Percentiles rank a stretch among this genome's conserved stretches.
Conservation (phyloP, 106 monocot species). For the Phalaenopsis equestris region DNA sequence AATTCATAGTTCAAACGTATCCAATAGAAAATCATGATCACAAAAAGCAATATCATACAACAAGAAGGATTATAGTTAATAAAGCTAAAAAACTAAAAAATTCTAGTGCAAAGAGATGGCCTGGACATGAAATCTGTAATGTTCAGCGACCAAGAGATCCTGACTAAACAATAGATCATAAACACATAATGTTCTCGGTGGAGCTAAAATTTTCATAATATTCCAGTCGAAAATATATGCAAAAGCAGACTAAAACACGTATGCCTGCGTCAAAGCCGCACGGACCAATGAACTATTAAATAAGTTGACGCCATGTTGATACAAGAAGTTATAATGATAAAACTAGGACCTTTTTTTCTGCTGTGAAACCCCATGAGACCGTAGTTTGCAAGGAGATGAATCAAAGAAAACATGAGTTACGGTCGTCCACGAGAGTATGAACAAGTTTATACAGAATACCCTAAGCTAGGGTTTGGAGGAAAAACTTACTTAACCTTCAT, state of each 20-base stretch:
- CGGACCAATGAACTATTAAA: no score
- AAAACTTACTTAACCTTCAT: constrained; percentile 85
- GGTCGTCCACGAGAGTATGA: background rate
- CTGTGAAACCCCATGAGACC: background rate
- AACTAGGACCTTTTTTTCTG: background rate
- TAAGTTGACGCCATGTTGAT: no score
- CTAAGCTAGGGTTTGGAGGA: constrained; percentile 13
- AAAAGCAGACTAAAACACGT: no score
- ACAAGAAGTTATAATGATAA: background rate
- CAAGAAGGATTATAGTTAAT: background rate
- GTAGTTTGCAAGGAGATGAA: background rate
- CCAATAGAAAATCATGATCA: background rate
- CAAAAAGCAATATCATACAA: background rate
- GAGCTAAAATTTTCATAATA: no score
- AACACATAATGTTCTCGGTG: no score
- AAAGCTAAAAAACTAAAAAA: background rate
- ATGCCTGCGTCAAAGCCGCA: no score
- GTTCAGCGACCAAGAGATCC: no score
- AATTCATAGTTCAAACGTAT: background rate
- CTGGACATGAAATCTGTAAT: background rate
- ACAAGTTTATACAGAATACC: background rate
- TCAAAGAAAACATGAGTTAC: background rate
- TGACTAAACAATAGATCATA: no score
- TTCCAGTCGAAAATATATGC: no score
- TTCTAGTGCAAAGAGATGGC: background rate